Percentiles rank a stretch among this genome's conserved stretches.
Conservation (phyloP, 1,284 basidiomycete species). For the Somion occarium region DNA sequence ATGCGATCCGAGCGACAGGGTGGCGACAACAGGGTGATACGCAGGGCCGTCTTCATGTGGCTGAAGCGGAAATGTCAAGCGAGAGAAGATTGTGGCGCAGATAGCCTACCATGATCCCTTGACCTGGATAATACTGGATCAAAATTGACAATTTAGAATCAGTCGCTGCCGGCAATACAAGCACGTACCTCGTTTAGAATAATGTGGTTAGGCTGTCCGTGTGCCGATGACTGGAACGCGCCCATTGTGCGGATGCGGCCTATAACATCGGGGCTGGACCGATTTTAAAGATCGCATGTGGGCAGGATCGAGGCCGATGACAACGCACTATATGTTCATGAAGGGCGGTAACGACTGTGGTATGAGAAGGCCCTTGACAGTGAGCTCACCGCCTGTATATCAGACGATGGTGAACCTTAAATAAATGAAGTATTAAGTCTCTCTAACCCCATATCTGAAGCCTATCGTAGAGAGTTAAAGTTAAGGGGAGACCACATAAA, state of each 20-base stretch:
- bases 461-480: slow-evolving; percentile 32
- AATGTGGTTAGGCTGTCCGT: slow-evolving; percentile 77
- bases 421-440: slow-evolving; percentile 1
- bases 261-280: slow-evolving; percentile 72
- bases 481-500: background rate
- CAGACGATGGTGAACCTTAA: background rate
- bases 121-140: slow-evolving; percentile 74
- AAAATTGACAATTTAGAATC: background rate
- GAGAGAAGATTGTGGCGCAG: slow-evolving; percentile 7
- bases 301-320: slow-evolving; percentile 21
- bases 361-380: slow-evolving; percentile 56
- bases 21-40: slow-evolving; percentile 87
- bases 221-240: slow-evolving; percentile 56
- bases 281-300: slow-evolving; percentile 14
- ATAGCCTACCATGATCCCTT: slow-evolving; percentile 81
- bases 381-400: slow-evolving; percentile 61
- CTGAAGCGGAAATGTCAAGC: slow-evolving; percentile 35
- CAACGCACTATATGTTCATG: slow-evolving; percentile 50
- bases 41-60: slow-evolving; percentile 92
- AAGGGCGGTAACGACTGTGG: slow-evolving; percentile 63
- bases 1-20: slow-evolving; percentile 83
- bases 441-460: slow-evolving; percentile 73
- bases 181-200: slow-evolving; percentile 73
- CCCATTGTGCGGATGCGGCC: slow-evolving; percentile 59
- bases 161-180: background rate